phyloP scores from a whole-genome alignment of 768 basidiomycete genomes.

The Suillus hirtellus region DNA sequence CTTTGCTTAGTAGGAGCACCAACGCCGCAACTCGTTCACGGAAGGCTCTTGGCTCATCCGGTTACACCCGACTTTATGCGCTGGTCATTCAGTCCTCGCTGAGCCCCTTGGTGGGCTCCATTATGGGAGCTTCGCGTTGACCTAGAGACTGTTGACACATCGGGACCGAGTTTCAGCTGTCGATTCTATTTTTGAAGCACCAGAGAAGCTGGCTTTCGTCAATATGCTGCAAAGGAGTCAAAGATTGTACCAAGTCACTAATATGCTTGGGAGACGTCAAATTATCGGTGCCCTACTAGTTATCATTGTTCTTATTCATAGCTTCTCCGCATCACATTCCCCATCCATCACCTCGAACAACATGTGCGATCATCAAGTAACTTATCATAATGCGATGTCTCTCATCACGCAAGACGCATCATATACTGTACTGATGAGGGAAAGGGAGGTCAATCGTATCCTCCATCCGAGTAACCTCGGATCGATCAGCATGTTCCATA shows the following conservation, averaged over 20 bases:
- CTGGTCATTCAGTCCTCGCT: no score
- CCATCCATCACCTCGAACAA: not conserved
- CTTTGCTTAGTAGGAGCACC: no score
- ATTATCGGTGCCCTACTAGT: not conserved
- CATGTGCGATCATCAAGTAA: not conserved
- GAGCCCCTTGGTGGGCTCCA: no score
- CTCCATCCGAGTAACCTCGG: not conserved
- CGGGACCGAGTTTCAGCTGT: not conserved
- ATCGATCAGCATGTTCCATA: not conserved
- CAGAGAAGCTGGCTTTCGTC: no score
- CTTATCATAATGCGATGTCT: not conserved
- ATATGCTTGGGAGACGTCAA: not conserved
- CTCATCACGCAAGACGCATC: not conserved
- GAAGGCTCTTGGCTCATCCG: no score
- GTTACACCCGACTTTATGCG: no score
- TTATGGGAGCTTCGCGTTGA: no score
- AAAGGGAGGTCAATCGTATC: not conserved
- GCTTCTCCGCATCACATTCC: not conserved
- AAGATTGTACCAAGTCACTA: no score
- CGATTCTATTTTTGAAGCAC: not conserved
- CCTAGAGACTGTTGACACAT: no score
- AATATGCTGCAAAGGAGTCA: not conserved
- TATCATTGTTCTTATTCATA: not conserved
- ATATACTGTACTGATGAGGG: not conserved
- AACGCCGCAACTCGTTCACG: no score